Evolutionary conservation across 129 eudicot genomes (phyloP).

Genomic region (Centella asiatica): DNA sequence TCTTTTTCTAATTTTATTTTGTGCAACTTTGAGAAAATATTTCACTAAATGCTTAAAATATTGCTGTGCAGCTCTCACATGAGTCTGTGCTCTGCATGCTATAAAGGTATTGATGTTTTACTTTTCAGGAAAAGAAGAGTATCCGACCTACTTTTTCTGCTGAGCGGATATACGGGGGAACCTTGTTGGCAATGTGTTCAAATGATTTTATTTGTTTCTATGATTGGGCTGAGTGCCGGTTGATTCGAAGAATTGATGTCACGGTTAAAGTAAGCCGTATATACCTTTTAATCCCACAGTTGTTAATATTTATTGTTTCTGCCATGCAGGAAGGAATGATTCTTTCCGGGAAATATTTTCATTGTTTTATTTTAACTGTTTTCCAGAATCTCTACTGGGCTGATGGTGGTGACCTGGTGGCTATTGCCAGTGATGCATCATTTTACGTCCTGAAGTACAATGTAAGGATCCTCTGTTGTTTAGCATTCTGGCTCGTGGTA

Average conservation of each 20-base stretch:
- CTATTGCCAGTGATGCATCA: conserved; percentile 85
- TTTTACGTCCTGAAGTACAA: conserved; percentile 83
- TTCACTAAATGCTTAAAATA: neutral
- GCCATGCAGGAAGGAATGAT: conserved; percentile 1
- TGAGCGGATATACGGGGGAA: conserved; percentile 82
- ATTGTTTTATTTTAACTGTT: neutral
- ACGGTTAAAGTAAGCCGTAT: conserved; percentile 61
- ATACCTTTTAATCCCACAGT: neutral
- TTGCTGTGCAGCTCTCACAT: neutral
- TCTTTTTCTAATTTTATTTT: too few relatives aligned
- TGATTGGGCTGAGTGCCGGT: conserved; percentile 97
- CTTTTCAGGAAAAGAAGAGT: conserved; percentile 81
- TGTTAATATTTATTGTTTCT: conserved; percentile 1
- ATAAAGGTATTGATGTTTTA: neutral
- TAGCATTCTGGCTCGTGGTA: neutral
- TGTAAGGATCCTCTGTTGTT: conserved; percentile 40
- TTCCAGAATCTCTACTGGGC: conserved; percentile 97
- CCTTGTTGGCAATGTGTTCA: conserved; percentile 80
- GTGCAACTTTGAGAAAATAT: too few relatives aligned
- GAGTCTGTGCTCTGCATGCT: neutral
- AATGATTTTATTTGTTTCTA: conserved; percentile 95
- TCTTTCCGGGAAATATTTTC: neutral
- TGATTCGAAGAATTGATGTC: conserved; percentile 88
- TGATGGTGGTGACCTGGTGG: conserved; percentile 94
- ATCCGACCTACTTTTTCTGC: conserved; percentile 96